phyloP scores from a whole-genome alignment of 345 rosid species.

The Linum trigynum region DNA sequence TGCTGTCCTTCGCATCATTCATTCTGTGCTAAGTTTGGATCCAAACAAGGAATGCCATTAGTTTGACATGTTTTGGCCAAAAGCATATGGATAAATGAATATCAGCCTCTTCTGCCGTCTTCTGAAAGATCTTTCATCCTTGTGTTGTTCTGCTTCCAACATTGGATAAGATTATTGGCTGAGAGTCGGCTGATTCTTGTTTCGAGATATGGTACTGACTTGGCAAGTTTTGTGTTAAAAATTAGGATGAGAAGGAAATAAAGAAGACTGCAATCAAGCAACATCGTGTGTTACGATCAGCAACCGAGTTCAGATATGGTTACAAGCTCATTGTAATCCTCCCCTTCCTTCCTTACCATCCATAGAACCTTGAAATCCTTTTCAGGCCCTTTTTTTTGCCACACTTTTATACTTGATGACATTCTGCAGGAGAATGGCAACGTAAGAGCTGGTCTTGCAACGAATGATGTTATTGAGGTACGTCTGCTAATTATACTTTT shows the following conservation, averaged over 20 bases:
- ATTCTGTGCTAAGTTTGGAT: background rate
- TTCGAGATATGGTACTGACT: background rate
- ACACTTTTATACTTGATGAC: background rate
- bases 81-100: background rate
- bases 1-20: background rate
- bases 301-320: conserved; percentile 87
- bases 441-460: conserved; percentile 64
- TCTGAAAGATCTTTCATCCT: too few relatives aligned
- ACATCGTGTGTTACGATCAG: conserved; percentile 51
- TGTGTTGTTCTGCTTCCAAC: too few relatives aligned
- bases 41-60: too few relatives aligned
- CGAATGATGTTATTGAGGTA: conserved; percentile 76
- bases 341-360: background rate
- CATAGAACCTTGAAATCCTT: too few relatives aligned
- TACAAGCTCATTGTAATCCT: conserved; percentile 86
- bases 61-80: background rate
- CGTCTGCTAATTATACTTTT: background rate
- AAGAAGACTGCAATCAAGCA: conserved; percentile 80
- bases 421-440: conserved; percentile 66
- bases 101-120: too few relatives aligned
- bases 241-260: conserved; percentile 84
- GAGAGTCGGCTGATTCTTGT: conserved; percentile 1
- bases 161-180: too few relatives aligned
- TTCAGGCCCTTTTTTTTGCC: background rate
- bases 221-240: too few relatives aligned